A percentile compares a stretch with the other conserved stretches of the same genome.
phyloP scores from a whole-genome alignment of 306 rosid genomes.

The Castanea crenata region DNA sequence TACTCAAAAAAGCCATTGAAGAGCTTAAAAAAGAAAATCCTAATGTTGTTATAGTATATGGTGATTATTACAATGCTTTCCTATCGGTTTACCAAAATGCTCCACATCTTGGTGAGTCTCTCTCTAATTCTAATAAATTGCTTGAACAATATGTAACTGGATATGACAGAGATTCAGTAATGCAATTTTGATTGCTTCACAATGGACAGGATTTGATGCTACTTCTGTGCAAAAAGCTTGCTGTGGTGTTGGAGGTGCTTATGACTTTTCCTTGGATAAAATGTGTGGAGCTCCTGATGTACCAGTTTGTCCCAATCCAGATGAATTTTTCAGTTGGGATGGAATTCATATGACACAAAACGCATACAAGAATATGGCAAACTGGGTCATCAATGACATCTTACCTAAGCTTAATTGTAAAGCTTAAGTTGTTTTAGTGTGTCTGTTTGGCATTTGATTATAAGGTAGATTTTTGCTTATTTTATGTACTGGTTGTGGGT shows the following conservation, averaged over 20 bases:
- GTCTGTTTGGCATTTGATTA: not conserved
- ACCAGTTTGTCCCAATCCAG: constrained; percentile 6
- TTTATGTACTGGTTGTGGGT: too few relatives aligned
- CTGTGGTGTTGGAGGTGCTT: constrained; percentile 21
- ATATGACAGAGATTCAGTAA: too few relatives aligned
- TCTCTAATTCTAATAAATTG: too few relatives aligned
- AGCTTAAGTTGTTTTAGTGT: not conserved
- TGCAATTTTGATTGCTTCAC: too few relatives aligned
- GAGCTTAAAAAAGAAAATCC: not conserved
- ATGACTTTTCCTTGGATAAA: not conserved
- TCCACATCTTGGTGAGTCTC: too few relatives aligned
- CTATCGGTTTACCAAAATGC: too few relatives aligned
- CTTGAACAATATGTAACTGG: too few relatives aligned
- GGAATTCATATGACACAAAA: constrained; percentile 21
- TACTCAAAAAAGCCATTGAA: constrained; percentile 1
- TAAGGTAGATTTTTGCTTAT: too few relatives aligned
- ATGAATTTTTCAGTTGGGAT: constrained; percentile 14
- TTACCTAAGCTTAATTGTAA: constrained; percentile 4
- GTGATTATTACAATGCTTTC: too few relatives aligned
- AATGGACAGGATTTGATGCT: not conserved
- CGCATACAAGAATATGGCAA: not conserved
- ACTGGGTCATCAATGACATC: constrained; percentile 22
- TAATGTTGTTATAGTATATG: too few relatives aligned
- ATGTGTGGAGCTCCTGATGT: constrained; percentile 6
- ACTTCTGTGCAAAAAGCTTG: constrained; percentile 20